A percentile compares a stretch with the other conserved stretches of the same genome.
Conservation (phyloP, 768 basidiomycete species). For the Boletus insuetus region DNA sequence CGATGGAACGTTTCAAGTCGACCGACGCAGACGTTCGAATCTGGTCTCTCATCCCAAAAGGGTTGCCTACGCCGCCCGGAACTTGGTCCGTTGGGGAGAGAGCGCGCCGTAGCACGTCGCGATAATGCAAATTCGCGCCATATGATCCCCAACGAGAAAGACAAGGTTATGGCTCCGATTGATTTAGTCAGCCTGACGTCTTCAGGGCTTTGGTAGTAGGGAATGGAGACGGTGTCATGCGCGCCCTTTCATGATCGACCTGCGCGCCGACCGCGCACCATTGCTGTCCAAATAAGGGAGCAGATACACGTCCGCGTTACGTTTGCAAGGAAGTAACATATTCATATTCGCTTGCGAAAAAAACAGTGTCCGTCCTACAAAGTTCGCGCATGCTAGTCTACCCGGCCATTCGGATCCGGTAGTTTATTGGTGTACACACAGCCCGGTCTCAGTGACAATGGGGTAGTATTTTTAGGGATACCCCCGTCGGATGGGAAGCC, state of each 20-base stretch:
- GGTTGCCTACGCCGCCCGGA: slow-evolving; percentile 3
- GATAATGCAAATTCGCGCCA: slow-evolving; percentile 4
- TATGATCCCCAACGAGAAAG: background rate
- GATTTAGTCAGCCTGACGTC: background rate
- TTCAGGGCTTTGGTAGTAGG: slow-evolving; percentile 1
- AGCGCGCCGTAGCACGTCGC: background rate
- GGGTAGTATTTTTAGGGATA: background rate
- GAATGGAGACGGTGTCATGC: slow-evolving; percentile 19
- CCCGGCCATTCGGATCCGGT: background rate
- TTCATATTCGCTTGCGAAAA: background rate
- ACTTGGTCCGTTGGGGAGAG: background rate
- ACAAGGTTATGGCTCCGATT: slow-evolving; percentile 9
- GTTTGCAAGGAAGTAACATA: background rate
- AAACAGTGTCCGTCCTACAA: background rate
- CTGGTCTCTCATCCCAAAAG: background rate
- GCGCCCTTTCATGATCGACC: slow-evolving; percentile 25
- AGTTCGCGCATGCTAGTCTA: background rate
- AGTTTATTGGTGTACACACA: background rate
- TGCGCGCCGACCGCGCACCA: background rate
- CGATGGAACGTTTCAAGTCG: slow-evolving; percentile 16
- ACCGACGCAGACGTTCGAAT: slow-evolving; percentile 11
- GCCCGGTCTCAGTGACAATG: background rate
- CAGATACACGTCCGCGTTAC: background rate
- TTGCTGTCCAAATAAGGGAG: background rate
- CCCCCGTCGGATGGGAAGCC: slow-evolving; percentile 2